A percentile compares a stretch with the other conserved stretches of the same genome.
Conservation (phyloP, 2,329 filamentous ascomycete species). For the Fusarium irregulare region DNA sequence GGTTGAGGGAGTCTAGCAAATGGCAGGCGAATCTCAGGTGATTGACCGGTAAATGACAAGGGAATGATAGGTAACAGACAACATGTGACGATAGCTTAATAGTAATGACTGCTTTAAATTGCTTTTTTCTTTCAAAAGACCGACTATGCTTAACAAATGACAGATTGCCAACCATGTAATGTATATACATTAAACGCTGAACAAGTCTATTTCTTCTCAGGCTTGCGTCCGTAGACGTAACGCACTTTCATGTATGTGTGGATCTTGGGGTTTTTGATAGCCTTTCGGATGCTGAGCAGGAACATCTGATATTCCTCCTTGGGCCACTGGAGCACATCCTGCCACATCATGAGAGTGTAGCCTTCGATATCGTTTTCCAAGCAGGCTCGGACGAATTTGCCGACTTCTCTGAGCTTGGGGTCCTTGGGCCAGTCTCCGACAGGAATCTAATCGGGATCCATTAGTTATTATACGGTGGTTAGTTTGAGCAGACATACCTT, state of each 20-base stretch:
- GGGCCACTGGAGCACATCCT: conserved; percentile 20
- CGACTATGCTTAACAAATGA: background rate
- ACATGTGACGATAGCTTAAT: background rate
- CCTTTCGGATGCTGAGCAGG: conserved; percentile 14
- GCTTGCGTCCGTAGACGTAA: conserved; percentile 28
- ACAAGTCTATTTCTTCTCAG: background rate
- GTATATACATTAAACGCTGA: rapidly evolving
- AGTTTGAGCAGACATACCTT: background rate
- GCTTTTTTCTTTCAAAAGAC: background rate
- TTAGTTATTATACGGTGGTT: too few relatives aligned
- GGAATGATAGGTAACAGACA: too few relatives aligned
- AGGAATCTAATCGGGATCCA: background rate
- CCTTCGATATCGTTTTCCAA: conserved; percentile 41
- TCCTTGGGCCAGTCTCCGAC: conserved; percentile 32
- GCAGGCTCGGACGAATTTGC: conserved; percentile 14
- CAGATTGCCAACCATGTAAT: background rate
- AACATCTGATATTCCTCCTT: conserved; percentile 29
- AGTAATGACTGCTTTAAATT: background rate
- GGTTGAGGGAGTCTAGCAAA: conserved; percentile 37
- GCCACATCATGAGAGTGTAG: conserved; percentile 20
- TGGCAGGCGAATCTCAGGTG: conserved; percentile 17
- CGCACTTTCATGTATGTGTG: conserved; percentile 26
- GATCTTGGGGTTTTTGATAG: conserved; percentile 18
- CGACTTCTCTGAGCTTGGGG: conserved; percentile 11
- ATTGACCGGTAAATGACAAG: too few relatives aligned